A percentile compares a stretch with the other conserved stretches of the same genome.
These are phyloP conservation scores for Lippia alba DNA, from an alignment of 305 asterid species.

Conservation along the genomic window DNA sequence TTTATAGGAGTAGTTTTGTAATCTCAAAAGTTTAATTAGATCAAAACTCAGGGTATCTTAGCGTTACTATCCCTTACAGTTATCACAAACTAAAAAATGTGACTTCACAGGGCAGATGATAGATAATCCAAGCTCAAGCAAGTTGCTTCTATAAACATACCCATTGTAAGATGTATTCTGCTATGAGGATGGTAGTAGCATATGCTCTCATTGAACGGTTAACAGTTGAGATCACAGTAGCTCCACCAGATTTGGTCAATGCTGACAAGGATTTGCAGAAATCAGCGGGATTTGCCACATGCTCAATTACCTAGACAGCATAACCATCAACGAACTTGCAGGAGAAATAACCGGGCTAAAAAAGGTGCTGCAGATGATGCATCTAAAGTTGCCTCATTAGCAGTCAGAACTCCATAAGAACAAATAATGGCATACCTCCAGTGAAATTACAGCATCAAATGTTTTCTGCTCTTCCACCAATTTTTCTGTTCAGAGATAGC, in stretches of 20 bases:
- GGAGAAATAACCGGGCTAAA: not conserved
- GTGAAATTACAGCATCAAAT: conserved; percentile 86
- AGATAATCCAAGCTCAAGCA: conserved; percentile 17
- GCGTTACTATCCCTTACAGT: too few relatives aligned
- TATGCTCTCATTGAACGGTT: conserved; percentile 96
- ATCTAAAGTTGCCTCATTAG: conserved; percentile 7
- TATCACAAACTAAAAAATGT: not conserved
- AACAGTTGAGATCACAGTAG: conserved; percentile 81
- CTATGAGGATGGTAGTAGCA: conserved; percentile 78
- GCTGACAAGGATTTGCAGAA: conserved; percentile 93
- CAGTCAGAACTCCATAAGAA: not conserved
- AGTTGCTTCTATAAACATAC: conserved; percentile 49
- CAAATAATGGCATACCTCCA: conserved; percentile 66
- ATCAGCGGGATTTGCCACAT: conserved; percentile 85
- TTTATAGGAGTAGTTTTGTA: too few relatives aligned
- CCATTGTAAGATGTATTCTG: conserved; percentile 86
- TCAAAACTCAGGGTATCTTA: too few relatives aligned
- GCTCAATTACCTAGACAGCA: conserved; percentile 83
- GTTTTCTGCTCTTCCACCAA: conserved; percentile 84
- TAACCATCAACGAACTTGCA: conserved; percentile 28
- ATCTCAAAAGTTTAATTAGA: too few relatives aligned
- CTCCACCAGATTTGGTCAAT: conserved; percentile 70
- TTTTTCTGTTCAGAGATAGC: conserved; percentile 62
- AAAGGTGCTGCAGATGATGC: not conserved
- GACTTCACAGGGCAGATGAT: not conserved